A percentile compares a stretch with the other conserved stretches of the same genome.
These are phyloP conservation scores for Acanthochlamys bracteata DNA, from an alignment of 106 monocot genomes.

Conservation along the genomic window DNA sequence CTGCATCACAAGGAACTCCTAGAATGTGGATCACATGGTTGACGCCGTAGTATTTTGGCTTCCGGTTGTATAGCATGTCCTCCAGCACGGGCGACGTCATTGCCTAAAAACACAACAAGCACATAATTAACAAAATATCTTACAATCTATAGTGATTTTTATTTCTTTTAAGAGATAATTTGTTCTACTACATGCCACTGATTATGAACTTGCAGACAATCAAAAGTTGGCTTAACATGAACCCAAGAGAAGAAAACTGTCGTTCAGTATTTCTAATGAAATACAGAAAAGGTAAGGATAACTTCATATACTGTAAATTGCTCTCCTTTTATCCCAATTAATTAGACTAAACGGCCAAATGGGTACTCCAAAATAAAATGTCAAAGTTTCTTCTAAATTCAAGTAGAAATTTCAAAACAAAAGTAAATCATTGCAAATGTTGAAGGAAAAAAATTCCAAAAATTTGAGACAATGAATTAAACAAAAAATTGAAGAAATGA, in stretches of 20 bases:
- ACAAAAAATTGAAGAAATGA: not conserved
- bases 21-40: not conserved
- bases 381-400: too few relatives aligned
- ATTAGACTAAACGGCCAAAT: too few relatives aligned
- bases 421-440: too few relatives aligned
- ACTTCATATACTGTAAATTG: too few relatives aligned
- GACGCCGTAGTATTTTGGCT: too few relatives aligned
- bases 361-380: not conserved
- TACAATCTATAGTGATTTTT: not conserved
- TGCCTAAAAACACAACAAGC: not conserved
- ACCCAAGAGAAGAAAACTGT: not conserved
- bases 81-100: conserved; percentile 8
- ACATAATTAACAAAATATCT: not conserved
- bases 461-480: not conserved
- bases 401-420: too few relatives aligned
- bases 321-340: too few relatives aligned
- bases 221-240: not conserved
- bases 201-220: not conserved
- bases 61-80: conserved; percentile 2
- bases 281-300: too few relatives aligned
- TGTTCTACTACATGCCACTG: too few relatives aligned
- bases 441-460: not conserved
- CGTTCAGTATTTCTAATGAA: too few relatives aligned
- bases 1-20: conserved; percentile 2
- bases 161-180: too few relatives aligned